Evolutionary conservation across 768 basidiomycete species (phyloP).

Genomic region (Russula abietina): DNA sequence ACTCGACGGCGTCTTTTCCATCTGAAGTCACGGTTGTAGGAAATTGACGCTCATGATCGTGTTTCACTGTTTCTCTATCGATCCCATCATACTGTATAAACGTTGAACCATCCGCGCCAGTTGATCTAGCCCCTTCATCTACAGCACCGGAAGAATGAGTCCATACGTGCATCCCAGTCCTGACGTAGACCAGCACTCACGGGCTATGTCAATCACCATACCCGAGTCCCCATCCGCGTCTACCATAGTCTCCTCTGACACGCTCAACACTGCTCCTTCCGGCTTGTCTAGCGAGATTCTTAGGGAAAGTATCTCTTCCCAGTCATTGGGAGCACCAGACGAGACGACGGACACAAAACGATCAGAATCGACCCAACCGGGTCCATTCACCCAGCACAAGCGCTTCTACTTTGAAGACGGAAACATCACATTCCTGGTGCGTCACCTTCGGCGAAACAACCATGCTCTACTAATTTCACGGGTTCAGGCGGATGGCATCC

Average conservation of each 20-base stretch:
- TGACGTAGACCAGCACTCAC: background rate
- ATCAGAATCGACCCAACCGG: background rate
- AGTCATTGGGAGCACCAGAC: background rate
- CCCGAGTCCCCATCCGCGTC: background rate
- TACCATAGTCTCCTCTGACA: background rate
- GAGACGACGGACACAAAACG: background rate
- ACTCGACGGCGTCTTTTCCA: background rate
- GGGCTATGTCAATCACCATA: background rate
- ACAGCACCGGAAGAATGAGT: background rate
- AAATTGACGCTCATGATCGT: background rate
- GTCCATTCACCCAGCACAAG: conserved; percentile 8
- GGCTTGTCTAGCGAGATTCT: background rate
- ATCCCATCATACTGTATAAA: background rate
- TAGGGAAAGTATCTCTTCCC: background rate
- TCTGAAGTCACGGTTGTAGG: background rate
- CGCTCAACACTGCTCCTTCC: background rate
- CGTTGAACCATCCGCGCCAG: background rate
- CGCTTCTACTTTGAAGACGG: conserved; percentile 22
- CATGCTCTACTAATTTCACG: background rate
- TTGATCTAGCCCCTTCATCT: background rate
- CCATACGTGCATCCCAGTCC: background rate
- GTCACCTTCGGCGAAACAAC: background rate
- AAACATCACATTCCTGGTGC: conserved; percentile 19
- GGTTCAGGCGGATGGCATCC: conserved; percentile 5
- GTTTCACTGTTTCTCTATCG: background rate